These are phyloP conservation scores for Penicillium alfredii DNA, from an alignment of 495 filamentous ascomycete genomes.

Conservation along the genomic window DNA sequence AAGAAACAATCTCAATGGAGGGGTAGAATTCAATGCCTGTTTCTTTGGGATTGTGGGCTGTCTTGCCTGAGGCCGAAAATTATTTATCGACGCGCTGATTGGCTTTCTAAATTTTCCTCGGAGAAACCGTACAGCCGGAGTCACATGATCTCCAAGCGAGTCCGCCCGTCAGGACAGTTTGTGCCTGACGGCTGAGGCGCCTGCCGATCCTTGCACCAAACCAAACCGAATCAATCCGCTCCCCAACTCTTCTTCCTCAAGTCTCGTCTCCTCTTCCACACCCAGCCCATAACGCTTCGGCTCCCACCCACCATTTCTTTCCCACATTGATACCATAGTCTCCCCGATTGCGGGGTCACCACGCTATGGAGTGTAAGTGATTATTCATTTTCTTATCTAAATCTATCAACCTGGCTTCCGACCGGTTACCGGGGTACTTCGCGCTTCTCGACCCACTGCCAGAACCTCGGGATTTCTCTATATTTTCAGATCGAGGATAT, in stretches of 20 bases:
- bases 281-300: conserved; percentile 12
- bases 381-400: conserved; percentile 25
- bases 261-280: conserved; percentile 17
- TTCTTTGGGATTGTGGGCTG: conserved; percentile 25
- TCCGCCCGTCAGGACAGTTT: conserved; percentile 18
- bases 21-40: conserved; percentile 19
- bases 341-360: conserved; percentile 44
- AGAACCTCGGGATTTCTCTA: conserved; percentile 21
- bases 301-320: conserved; percentile 26
- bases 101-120: conserved; percentile 1
- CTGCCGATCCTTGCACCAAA: conserved; percentile 26
- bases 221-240: conserved; percentile 20
- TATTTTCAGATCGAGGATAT: conserved; percentile 11
- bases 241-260: conserved; percentile 23
- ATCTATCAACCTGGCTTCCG: conserved; percentile 22
- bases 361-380: conserved; percentile 47
- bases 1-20: conserved; percentile 19
- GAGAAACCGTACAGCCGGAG: not conserved
- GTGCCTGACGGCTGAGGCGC: conserved; percentile 31
- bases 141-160: conserved; percentile 27
- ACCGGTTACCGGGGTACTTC: conserved; percentile 39
- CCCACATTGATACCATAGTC: conserved; percentile 23
- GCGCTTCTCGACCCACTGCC: conserved; percentile 43
- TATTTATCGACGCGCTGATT: conserved; percentile 20
- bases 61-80: conserved; percentile 25